phyloP scores from a whole-genome alignment of 208 protist genomes.

The Acanthamoeba healyi region DNA sequence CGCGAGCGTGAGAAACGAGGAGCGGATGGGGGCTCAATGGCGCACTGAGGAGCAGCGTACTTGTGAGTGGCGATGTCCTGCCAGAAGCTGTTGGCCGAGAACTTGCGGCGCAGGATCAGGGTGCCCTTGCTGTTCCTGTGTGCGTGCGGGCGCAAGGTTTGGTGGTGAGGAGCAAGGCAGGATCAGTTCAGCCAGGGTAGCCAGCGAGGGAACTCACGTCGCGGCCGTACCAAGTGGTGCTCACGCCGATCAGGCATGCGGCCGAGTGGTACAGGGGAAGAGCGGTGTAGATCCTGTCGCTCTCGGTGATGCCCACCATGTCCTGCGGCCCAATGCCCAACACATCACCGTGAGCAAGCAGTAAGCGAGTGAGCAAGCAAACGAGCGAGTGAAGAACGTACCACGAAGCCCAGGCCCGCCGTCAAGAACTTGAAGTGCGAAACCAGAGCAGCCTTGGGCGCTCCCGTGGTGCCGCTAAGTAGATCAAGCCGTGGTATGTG shows the following conservation, averaged over 20 bases:
- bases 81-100: slow-evolving; percentile 89
- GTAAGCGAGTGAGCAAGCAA: neutral
- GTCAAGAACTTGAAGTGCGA: slow-evolving; percentile 87
- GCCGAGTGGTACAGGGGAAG: slow-evolving; percentile 93
- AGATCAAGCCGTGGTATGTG: neutral
- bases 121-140: slow-evolving; percentile 74
- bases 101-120: slow-evolving; percentile 90
- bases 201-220: neutral
- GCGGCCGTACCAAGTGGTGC: slow-evolving; percentile 34
- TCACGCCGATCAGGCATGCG: slow-evolving; percentile 87
- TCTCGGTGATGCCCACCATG: neutral
- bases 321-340: neutral
- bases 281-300: slow-evolving; percentile 90
- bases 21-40: neutral
- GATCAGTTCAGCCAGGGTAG: neutral
- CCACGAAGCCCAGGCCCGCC: neutral
- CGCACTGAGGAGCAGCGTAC: neutral
- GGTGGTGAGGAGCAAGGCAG: neutral
- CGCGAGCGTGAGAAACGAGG: neutral
- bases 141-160: neutral
- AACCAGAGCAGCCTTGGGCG: slow-evolving; percentile 92
- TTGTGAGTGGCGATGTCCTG: slow-evolving; percentile 89
- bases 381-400: neutral
- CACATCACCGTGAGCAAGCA: neutral
- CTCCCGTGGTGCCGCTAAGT: slow-evolving; percentile 91